phyloP scores from a whole-genome alignment of 305 asterid genomes.

The Vinca major region DNA sequence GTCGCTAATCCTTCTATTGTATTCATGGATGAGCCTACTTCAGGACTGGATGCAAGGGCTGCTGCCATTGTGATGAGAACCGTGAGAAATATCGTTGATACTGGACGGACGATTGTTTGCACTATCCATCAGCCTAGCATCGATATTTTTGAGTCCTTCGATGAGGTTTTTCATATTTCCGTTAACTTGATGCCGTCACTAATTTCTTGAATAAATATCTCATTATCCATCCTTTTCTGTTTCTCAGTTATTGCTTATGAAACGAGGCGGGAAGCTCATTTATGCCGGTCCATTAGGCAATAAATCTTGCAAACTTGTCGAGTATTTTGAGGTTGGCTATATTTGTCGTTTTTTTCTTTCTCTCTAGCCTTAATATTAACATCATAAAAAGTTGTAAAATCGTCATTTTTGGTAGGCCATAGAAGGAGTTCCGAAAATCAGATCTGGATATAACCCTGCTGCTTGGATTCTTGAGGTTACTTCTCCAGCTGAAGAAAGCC shows the following conservation, averaged over 20 bases:
- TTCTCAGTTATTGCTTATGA: slow-evolving; percentile 75
- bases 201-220: neutral
- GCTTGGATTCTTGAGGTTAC: slow-evolving; percentile 97
- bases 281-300: slow-evolving; percentile 89
- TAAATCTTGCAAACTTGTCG: slow-evolving; percentile 59
- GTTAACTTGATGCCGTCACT: neutral
- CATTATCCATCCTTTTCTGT: neutral
- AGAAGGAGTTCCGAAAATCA: slow-evolving; percentile 61
- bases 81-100: slow-evolving; percentile 81
- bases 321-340: slow-evolving; percentile 69
- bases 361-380: too few relatives aligned
- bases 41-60: slow-evolving; percentile 91
- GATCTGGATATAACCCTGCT: slow-evolving; percentile 78
- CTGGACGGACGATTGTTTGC: slow-evolving; percentile 91
- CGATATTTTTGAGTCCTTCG: slow-evolving; percentile 89
- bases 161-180: slow-evolving; percentile 45
- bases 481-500: slow-evolving; percentile 61
- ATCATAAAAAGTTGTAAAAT: neutral
- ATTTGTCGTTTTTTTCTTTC: too few relatives aligned
- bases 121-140: slow-evolving; percentile 96
- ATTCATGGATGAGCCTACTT: slow-evolving; percentile 94
- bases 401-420: slow-evolving; percentile 39
- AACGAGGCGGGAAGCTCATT: slow-evolving; percentile 87
- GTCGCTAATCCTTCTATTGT: slow-evolving; percentile 86
- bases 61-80: slow-evolving; percentile 98